Base-by-base conservation (phyloP, 768 basidiomycete genomes). In the Royoungia palumana region DNA sequence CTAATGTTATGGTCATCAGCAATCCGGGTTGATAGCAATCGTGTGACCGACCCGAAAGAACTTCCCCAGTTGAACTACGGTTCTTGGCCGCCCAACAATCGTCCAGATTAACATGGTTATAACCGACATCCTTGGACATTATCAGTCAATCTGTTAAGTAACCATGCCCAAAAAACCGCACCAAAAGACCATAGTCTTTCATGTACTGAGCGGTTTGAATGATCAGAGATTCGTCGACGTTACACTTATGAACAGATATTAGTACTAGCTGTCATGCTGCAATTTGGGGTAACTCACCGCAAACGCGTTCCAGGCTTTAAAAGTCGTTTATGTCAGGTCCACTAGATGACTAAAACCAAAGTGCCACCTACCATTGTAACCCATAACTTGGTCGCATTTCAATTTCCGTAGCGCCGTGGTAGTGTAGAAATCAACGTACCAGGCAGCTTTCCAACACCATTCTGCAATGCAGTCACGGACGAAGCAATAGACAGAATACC, bases 231-330 rank as follows among this genome's bases (percentile, higher is more conserved):
- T 82, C 79, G 50, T 79, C 71, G 51, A 83, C 81, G 55, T 77
- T 69, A 62, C 82, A 84, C 81, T 82, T 47, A 44, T 25, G n/a
- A 3, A 22, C 16, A n/a, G 10, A 27, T 32, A 46, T 44, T 28
- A 43, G 41, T 11, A 20, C 12, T 11, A 40, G 25, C 22, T 20
- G 24, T 51, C 22, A 13, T 14, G 4, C 11, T 25, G 21, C 10
- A 35, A 28, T 51, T n/a, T 24, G 21, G 27, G 24, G 20, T 9
- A n/a, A 55, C 72, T 30, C 53, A 82, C 82, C 57, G 76, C 75
- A 49, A 78, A 85, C 5, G 75, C 82, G 57, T 85, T 84, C 83
- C 83, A 85, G 5, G 83, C 83, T 84, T 38, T 21, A 11, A 41
- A 30, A 8, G 49, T 35, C 24, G 22, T 17, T 12, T 12, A 19